Conservation (phyloP, 2,329 filamentous ascomycete species). For the Arthroderma sp. region DNA sequence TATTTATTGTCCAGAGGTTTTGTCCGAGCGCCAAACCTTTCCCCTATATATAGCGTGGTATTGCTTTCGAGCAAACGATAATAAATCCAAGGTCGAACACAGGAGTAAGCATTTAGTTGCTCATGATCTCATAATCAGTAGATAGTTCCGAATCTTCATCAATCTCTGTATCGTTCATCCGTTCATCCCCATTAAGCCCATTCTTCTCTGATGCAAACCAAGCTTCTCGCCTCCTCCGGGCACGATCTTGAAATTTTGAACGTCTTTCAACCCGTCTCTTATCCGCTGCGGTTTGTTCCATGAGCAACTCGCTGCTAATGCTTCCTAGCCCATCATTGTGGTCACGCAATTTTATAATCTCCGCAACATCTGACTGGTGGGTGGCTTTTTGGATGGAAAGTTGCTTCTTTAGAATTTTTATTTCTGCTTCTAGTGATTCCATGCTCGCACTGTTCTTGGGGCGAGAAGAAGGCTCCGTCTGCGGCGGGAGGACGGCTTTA, state of each 20-base stretch:
- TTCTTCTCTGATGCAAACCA: slow-evolving; percentile 37
- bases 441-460: slow-evolving; percentile 18
- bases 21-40: too few relatives aligned
- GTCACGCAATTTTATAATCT: slow-evolving; percentile 28
- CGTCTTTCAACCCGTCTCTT: slow-evolving; percentile 24
- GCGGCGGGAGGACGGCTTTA: background rate
- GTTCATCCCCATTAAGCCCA: slow-evolving; percentile 31
- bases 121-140: slow-evolving; percentile 27
- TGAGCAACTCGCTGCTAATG: slow-evolving; percentile 29
- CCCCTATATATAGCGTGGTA: too few relatives aligned
- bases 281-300: slow-evolving; percentile 27
- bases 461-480: background rate
- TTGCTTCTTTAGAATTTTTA: slow-evolving; percentile 28
- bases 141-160: slow-evolving; percentile 26
- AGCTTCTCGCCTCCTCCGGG: slow-evolving; percentile 30
- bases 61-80: background rate
- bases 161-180: slow-evolving; percentile 29
- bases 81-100: background rate
- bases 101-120: slow-evolving; percentile 13
- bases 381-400: slow-evolving; percentile 22
- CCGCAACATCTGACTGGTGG: slow-evolving; percentile 25
- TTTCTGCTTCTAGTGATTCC: slow-evolving; percentile 29
- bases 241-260: slow-evolving; percentile 31
- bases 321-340: slow-evolving; percentile 27
- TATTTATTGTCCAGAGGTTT: too few relatives aligned